Base-by-base conservation (phyloP, 352 stramenopile genomes). In the Thraustotheca clavata region DNA sequence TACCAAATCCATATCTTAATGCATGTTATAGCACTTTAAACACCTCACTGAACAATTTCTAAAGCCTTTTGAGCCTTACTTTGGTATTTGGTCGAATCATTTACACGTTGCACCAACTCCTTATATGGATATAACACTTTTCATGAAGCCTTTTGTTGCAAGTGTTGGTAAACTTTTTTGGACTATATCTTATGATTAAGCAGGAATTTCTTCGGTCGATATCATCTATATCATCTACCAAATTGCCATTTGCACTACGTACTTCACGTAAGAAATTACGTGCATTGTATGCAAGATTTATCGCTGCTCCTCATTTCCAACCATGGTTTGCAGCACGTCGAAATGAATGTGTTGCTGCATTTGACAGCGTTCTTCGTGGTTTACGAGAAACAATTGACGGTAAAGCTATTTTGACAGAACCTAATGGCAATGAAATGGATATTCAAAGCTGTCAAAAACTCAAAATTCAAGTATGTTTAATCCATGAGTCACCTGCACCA, bases 31-130 rank as follows among this genome's bases (percentile, higher is more conserved):
- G 82, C 85, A 96, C 65, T 96, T 96, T 54, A 73, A 80, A 36
- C 79, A 88, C 67, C 75, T 96, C 11, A 94, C 87, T 2, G 86
- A 89, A 62, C 69, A 73, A 4, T 94, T 96, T 41, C 68, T 96
- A n/a, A 73, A 80, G n/a, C 87, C 87, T 14, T 93, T 96, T 48
- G 80, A 94, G 63, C 76, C 86, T 36, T 94, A 89, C 57, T 92
- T 96, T 62, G 81, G 83, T 16, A 80, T 95, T 39, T 92, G 79
- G 79, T 79, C 83, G 7, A 86, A 88, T 24, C 48, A 63, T 24
- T 34, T 57, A 49, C 12, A 36, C 16, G 33, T 60, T n/a, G n/a
- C 52, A 20, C 22, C 46, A 26, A 54, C 54, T 46, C 57, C 89
- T 38, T 92, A 92, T 61, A 77, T 88, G 71, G 77, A 73, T 22